phyloP scores from a whole-genome alignment of 23 red algal genomes.

The Gracilaria gracilis region DNA sequence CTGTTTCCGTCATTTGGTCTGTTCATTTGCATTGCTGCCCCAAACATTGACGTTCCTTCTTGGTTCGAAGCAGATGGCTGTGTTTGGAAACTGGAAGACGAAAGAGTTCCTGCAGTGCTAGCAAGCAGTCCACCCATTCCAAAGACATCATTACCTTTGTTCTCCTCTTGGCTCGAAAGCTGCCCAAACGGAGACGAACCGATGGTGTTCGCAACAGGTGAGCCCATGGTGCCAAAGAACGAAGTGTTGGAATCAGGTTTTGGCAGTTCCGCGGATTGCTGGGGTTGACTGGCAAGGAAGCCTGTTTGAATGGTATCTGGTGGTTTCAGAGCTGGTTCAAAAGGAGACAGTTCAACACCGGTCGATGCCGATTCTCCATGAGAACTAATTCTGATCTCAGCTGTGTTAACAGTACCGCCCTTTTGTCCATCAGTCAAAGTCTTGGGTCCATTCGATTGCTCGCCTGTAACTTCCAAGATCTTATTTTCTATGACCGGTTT shows the following conservation, averaged over 20 bases:
- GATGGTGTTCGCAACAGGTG: not conserved
- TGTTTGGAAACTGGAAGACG: not conserved
- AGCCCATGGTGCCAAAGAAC: constrained; percentile 3
- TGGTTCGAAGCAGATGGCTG: constrained; percentile 9
- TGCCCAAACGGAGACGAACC: constrained; percentile 2
- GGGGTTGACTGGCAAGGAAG: not conserved
- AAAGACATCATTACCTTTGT: not conserved
- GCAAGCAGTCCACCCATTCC: not conserved
- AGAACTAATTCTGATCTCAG: not conserved
- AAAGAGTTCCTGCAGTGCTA: not conserved
- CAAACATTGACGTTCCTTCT: not conserved
- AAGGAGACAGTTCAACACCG: not conserved
- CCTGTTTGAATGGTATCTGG: not conserved
- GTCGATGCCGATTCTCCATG: not conserved
- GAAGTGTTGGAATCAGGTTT: not conserved
- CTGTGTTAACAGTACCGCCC: not conserved
- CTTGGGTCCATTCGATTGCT: not conserved
- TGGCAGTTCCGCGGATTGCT: constrained; percentile 18
- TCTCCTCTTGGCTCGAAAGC: not conserved
- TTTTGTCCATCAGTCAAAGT: not conserved
- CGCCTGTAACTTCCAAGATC: not conserved
- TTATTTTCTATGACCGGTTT: not conserved
- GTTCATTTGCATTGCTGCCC: constrained; percentile 35
- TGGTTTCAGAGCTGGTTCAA: not conserved
- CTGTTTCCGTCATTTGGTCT: not conserved